A percentile compares a stretch with the other conserved stretches of the same genome.
These are phyloP conservation scores for Nectriaceae sp. DNA, from an alignment of 2,329 filamentous ascomycete genomes.

Conservation along the genomic window DNA sequence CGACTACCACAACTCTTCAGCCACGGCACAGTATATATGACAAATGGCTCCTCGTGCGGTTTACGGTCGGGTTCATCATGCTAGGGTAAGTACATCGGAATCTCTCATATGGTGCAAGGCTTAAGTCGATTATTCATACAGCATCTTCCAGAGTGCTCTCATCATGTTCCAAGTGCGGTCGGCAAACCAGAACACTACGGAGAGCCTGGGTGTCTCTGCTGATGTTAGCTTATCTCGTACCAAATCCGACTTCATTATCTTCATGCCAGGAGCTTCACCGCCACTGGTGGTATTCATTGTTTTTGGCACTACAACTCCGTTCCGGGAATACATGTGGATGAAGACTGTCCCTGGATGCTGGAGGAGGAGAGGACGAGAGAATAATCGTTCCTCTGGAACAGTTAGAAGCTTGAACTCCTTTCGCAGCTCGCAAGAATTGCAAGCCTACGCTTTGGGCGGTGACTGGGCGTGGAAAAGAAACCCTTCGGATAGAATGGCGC, in stretches of 20 bases:
- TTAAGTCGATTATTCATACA: constrained; percentile 9
- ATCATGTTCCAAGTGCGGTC: constrained; percentile 40
- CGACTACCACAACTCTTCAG: neutral
- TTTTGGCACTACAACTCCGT: constrained; percentile 15
- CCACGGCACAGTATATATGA: constrained; percentile 42
- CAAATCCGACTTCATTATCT: constrained; percentile 19
- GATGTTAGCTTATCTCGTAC: constrained; percentile 32
- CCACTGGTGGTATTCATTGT: constrained; percentile 15
- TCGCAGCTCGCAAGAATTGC: neutral
- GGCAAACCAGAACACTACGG: constrained; percentile 31
- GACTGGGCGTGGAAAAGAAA: neutral
- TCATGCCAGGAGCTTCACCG: constrained; percentile 27
- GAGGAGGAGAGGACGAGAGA: neutral
- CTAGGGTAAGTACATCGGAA: constrained; percentile 33
- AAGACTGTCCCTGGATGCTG: constrained; percentile 1
- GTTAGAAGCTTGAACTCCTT: neutral
- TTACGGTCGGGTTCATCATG: constrained; percentile 45
- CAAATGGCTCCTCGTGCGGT: constrained; percentile 45
- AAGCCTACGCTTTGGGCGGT: neutral
- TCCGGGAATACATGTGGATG: constrained; percentile 12
- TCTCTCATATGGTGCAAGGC: neutral
- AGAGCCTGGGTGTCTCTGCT: constrained; percentile 29
- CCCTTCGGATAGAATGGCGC: neutral
- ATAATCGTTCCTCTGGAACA: neutral
- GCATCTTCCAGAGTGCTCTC: constrained; percentile 39